These are phyloP conservation scores for Cinchona pubescens DNA, from an alignment of 257 asterid species.

Conservation along the genomic window DNA sequence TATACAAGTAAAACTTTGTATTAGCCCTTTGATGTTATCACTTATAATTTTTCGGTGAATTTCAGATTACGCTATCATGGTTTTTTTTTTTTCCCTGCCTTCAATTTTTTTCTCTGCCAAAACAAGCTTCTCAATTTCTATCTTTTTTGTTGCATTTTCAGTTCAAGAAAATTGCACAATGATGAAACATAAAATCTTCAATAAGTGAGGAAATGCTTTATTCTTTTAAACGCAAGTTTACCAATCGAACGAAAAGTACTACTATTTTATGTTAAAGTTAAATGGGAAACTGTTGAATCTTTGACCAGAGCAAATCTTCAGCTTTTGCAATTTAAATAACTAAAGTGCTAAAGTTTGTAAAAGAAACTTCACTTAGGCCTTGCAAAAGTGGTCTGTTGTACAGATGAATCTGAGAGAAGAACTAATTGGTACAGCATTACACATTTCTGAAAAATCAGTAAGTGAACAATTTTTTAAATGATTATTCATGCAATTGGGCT, in stretches of 20 bases:
- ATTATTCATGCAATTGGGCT: background rate
- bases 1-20: constrained; percentile 21
- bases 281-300: background rate
- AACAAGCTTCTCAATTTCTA: background rate
- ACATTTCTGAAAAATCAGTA: background rate
- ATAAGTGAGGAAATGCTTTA: too few relatives aligned
- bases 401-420: background rate
- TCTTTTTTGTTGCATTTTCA: background rate
- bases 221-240: too few relatives aligned
- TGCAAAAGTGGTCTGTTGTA: background rate
- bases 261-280: background rate
- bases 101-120: background rate
- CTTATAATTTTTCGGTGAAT: background rate
- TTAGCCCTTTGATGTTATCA: background rate
- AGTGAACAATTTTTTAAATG: background rate
- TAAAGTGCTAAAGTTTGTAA: background rate
- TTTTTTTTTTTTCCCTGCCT: background rate
- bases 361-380: background rate
- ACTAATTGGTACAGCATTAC: background rate
- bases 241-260: too few relatives aligned
- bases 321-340: background rate
- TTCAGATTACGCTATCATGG: background rate
- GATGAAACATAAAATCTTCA: background rate
- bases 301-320: background rate
- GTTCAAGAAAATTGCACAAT: background rate